These are phyloP conservation scores for Candida ficus DNA, from an alignment of 805 yeast genomes.

Conservation along the genomic window DNA sequence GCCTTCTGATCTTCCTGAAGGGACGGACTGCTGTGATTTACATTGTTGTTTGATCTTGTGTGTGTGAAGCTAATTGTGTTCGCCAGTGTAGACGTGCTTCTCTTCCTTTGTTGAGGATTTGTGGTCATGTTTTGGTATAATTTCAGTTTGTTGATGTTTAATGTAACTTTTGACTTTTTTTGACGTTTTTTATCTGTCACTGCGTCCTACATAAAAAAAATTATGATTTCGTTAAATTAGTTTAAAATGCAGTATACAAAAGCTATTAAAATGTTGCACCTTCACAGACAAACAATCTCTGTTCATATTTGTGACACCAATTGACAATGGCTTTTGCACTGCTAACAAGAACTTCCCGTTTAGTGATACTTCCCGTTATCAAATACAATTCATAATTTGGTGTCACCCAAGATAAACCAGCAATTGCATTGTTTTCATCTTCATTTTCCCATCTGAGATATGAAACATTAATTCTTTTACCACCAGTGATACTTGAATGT, in stretches of 20 bases:
- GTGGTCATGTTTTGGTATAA: background rate
- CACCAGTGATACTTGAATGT: slow-evolving; percentile 25
- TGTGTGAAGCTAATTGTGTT: slow-evolving; percentile 25
- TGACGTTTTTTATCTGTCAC: too few relatives aligned
- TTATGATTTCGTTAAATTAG: too few relatives aligned
- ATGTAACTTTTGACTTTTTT: background rate
- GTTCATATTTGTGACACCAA: slow-evolving; percentile 74
- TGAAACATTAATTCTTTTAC: slow-evolving; percentile 37
- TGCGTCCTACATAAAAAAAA: too few relatives aligned
- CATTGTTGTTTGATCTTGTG: slow-evolving; percentile 7
- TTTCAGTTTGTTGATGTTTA: background rate
- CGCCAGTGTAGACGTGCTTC: slow-evolving; percentile 24
- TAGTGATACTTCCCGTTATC: slow-evolving; percentile 52
- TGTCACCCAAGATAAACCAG: slow-evolving; percentile 50
- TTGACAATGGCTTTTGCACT: slow-evolving; percentile 60
- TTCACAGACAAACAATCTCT: slow-evolving; percentile 65
- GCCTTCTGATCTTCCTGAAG: too few relatives aligned
- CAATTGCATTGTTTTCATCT: slow-evolving; percentile 18
- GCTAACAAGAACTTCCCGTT: slow-evolving; percentile 50
- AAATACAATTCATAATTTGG: slow-evolving; percentile 59
- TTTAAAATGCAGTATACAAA: too few relatives aligned
- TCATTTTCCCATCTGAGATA: slow-evolving; percentile 38
- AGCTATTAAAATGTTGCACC: slow-evolving; percentile 55
- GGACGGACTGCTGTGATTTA: too few relatives aligned
- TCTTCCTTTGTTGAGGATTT: slow-evolving; percentile 11